A percentile compares a stretch with the other conserved stretches of the same genome.
Conservation (phyloP, 2,329 filamentous ascomycete genomes). For the Rosellinia necatrix region DNA sequence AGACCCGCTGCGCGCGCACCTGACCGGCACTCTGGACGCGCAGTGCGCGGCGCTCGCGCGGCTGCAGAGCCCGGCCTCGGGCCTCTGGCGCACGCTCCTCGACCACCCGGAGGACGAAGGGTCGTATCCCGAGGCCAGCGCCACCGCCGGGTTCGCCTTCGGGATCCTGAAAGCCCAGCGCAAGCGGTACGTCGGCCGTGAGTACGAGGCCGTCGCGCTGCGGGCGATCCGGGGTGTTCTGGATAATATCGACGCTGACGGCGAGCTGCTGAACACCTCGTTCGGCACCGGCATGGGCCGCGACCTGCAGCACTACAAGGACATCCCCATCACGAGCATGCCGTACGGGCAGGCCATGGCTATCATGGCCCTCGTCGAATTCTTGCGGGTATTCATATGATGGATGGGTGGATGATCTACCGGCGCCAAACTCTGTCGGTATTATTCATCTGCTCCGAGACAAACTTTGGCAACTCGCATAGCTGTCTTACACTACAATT, state of each 20-base stretch:
- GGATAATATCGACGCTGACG: slow-evolving; percentile 65
- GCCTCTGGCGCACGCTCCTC: slow-evolving; percentile 76
- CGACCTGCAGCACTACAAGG: slow-evolving; percentile 74
- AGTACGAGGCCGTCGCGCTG: slow-evolving; percentile 65
- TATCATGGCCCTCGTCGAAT: slow-evolving; percentile 80
- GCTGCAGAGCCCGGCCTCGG: slow-evolving; percentile 64
- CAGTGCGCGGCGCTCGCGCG: slow-evolving; percentile 68
- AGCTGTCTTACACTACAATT: too few relatives aligned
- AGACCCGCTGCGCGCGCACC: slow-evolving; percentile 64
- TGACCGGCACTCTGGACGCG: slow-evolving; percentile 67
- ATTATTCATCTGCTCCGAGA: background rate
- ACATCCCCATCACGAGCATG: slow-evolving; percentile 79
- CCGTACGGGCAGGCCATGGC: slow-evolving; percentile 86
- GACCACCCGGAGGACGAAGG: slow-evolving; percentile 68
- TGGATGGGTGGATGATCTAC: background rate
- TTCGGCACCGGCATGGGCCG: slow-evolving; percentile 81
- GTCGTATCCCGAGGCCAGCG: slow-evolving; percentile 77
- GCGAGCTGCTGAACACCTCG: slow-evolving; percentile 74
- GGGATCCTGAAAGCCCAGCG: slow-evolving; percentile 76
- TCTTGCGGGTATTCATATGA: slow-evolving; percentile 61
- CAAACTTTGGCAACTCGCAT: too few relatives aligned
- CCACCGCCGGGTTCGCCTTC: slow-evolving; percentile 80
- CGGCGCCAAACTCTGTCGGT: background rate
- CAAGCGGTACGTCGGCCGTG: slow-evolving; percentile 68
- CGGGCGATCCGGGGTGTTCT: slow-evolving; percentile 71